Conservation (phyloP, 2,329 filamentous ascomycete genomes). For the Calonectria pseudoturangicola region DNA sequence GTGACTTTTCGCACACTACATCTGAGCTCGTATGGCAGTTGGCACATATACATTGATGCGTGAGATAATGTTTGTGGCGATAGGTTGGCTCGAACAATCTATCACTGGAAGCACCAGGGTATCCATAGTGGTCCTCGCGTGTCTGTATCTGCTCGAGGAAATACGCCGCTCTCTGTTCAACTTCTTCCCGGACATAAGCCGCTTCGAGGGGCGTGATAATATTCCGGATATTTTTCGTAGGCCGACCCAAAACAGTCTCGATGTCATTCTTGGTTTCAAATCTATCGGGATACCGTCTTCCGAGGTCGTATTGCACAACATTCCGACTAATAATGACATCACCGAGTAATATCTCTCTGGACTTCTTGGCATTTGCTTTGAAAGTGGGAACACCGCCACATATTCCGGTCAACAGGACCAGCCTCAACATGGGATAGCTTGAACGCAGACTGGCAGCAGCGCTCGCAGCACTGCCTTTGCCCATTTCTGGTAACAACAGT, state of each 20-base stretch:
- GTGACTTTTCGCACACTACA: conserved; percentile 10
- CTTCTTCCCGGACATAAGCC: not conserved
- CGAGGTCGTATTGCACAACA: conserved; percentile 56
- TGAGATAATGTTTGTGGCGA: conserved; percentile 29
- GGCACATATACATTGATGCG: not conserved
- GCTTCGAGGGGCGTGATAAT: conserved; percentile 17
- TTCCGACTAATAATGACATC: conserved; percentile 59
- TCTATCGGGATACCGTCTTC: conserved; percentile 44
- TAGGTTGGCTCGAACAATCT: conserved; percentile 45
- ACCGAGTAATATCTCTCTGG: conserved; percentile 52
- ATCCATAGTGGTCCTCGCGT: conserved; percentile 40
- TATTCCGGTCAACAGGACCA: conserved; percentile 62
- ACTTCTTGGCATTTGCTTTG: conserved; percentile 18
- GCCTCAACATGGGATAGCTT: conserved; percentile 59
- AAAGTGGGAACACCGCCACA: conserved; percentile 61
- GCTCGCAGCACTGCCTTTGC: conserved; percentile 54
- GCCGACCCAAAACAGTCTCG: conserved; percentile 49
- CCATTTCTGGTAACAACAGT: conserved; percentile 53
- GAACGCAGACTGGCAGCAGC: conserved; percentile 54
- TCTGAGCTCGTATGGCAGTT: not conserved
- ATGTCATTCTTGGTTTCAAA: conserved; percentile 52
- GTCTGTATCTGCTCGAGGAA: not conserved
- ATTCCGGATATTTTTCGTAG: conserved; percentile 10
- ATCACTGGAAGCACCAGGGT: conserved; percentile 53
- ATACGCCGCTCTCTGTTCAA: conserved; percentile 22